Conservation (phyloP, 2,329 filamentous ascomycete species). For the Neurospora sp. region DNA sequence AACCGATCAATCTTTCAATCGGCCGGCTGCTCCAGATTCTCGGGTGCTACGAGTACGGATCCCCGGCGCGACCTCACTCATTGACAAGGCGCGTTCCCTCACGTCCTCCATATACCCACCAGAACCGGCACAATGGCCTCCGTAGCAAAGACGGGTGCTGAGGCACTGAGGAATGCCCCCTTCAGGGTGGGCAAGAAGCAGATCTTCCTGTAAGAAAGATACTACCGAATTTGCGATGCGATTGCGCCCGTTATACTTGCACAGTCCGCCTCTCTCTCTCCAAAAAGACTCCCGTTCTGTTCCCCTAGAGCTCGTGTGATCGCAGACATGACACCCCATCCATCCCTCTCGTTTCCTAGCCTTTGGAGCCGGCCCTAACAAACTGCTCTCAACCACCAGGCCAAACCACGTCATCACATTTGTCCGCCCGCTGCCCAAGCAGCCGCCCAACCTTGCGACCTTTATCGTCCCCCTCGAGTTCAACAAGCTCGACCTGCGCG, state of each 20-base stretch:
- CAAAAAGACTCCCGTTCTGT: background rate
- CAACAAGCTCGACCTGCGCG: constrained; percentile 92
- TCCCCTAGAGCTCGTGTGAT: background rate
- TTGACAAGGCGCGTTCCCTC: background rate
- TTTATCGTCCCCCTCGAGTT: constrained; percentile 87
- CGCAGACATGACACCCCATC: background rate
- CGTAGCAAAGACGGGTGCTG: background rate
- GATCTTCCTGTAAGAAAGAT: constrained; percentile 41
- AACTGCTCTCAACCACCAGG: constrained; percentile 32
- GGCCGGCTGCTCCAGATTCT: background rate
- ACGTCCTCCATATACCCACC: background rate
- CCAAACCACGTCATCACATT: constrained; percentile 75
- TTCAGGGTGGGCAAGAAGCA: constrained; percentile 44
- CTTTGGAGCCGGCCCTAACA: background rate
- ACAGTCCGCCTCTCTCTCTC: background rate
- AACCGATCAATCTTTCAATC: background rate
- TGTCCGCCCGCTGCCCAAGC: constrained; percentile 56
- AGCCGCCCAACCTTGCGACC: constrained; percentile 71
- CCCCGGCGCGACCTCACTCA: background rate
- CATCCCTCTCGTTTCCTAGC: background rate
- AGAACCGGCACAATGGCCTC: constrained; percentile 8
- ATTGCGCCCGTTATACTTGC: background rate
- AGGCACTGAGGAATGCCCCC: constrained; percentile 1
- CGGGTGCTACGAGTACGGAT: background rate
- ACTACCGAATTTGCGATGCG: background rate